These are phyloP conservation scores for Fusarium sp. DNA, from an alignment of 2,329 filamentous ascomycete genomes.

Conservation along the genomic window DNA sequence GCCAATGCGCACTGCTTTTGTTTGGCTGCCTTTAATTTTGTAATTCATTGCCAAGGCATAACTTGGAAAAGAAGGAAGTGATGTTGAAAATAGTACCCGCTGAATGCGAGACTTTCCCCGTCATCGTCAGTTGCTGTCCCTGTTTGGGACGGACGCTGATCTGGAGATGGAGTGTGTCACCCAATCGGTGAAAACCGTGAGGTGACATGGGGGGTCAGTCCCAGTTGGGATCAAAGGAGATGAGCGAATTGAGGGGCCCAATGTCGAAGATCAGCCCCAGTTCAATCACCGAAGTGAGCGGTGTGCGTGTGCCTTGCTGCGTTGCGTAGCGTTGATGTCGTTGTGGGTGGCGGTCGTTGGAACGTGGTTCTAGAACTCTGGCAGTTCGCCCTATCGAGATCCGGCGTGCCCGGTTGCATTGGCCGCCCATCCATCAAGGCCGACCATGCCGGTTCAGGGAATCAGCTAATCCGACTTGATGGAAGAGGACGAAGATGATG, in stretches of 20 bases:
- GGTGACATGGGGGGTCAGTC: constrained; percentile 8
- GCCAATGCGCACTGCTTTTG: constrained; percentile 42
- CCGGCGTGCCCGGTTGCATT: constrained; percentile 26
- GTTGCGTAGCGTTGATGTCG: not conserved
- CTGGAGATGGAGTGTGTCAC: constrained; percentile 13
- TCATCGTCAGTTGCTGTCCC: constrained; percentile 26
- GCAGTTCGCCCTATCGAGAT: constrained; percentile 24
- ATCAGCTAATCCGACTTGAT: constrained; percentile 35
- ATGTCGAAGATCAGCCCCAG: constrained; percentile 17
- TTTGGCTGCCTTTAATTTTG: constrained; percentile 32
- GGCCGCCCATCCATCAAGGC: constrained; percentile 34
- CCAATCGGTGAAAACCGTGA: constrained; percentile 20
- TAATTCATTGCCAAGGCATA: constrained; percentile 12
- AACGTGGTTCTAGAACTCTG: constrained; percentile 35
- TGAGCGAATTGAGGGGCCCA: constrained; percentile 7
- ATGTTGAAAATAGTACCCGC: constrained; percentile 1
- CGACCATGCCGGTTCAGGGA: constrained; percentile 37
- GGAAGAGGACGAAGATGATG: constrained; percentile 32
- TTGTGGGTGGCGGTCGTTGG: constrained; percentile 16
- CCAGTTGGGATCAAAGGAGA: constrained; percentile 10
- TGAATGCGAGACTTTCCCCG: constrained; percentile 21
- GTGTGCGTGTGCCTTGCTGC: constrained; percentile 13
- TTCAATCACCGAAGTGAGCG: not conserved
- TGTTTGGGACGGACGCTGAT: constrained; percentile 30
- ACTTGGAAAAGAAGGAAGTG: constrained; percentile 2